Conservation (phyloP, 2,329 filamentous ascomycete species). For the Neopestalotiopsis clavispora region DNA sequence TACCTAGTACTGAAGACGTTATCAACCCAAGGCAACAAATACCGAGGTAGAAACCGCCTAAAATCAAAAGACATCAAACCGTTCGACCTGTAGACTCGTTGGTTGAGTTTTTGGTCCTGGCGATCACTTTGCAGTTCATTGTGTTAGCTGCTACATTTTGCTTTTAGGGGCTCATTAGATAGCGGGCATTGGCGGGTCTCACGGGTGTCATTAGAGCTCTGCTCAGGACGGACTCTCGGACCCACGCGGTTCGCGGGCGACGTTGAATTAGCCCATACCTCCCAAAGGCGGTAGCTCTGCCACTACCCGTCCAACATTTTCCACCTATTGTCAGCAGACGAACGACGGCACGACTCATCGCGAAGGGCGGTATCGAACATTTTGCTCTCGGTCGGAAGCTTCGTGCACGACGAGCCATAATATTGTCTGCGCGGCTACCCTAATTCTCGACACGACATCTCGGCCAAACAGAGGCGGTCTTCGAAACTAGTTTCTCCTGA, state of each 20-base stretch:
- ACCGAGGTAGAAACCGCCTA: neutral
- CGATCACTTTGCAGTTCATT: neutral
- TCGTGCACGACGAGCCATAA: neutral
- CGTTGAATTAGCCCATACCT: slow-evolving; percentile 3
- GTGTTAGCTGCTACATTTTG: neutral
- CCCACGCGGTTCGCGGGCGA: neutral
- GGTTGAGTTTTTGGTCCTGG: neutral
- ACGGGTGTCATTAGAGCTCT: slow-evolving; percentile 2
- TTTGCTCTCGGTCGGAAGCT: neutral
- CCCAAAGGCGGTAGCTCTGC: neutral
- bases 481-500: neutral
- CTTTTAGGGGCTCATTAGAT: slow-evolving; percentile 1
- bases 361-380: slow-evolving; percentile 1
- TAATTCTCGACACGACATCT: neutral
- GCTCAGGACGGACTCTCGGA: neutral
- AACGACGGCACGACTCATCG: slow-evolving; percentile 6
- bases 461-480: neutral
- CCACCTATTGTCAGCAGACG: neutral
- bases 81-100: neutral
- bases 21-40: neutral
- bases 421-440: neutral
- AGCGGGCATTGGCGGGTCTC: neutral
- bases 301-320: slow-evolving; percentile 12
- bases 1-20: neutral
- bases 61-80: neutral